Conservation (phyloP, 2,329 filamentous ascomycete species). For the Rugonectria rugulosa region DNA sequence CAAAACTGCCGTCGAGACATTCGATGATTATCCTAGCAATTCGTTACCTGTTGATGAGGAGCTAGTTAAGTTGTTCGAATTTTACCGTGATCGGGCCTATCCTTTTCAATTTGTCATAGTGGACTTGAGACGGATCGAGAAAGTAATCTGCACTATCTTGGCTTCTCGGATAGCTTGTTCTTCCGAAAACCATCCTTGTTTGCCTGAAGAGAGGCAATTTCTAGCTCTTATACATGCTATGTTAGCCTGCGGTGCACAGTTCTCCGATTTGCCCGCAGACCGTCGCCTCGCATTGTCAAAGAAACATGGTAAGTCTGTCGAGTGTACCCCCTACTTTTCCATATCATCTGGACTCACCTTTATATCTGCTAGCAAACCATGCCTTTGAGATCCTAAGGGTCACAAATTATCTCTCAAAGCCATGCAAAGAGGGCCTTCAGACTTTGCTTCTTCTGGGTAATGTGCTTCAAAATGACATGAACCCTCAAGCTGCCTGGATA, state of each 20-base stretch:
- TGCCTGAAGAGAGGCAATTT: conserved; percentile 1
- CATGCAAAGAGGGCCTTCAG: conserved; percentile 22
- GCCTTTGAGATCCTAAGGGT: conserved; percentile 18
- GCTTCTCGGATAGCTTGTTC: neutral
- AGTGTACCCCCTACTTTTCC: accelerated
- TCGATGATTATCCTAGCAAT: neutral
- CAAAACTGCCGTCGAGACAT: neutral
- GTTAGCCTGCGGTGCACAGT: conserved; percentile 29
- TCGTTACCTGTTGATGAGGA: conserved; percentile 13
- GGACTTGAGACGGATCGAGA: conserved; percentile 21
- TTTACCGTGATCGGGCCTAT: conserved; percentile 25
- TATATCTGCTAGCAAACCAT: neutral
- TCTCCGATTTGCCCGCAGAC: conserved; percentile 19
- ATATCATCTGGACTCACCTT: neutral
- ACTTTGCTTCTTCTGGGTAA: conserved; percentile 29
- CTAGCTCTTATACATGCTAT: conserved; percentile 31
- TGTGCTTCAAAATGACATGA: conserved; percentile 31
- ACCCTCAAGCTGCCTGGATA: conserved; percentile 30
- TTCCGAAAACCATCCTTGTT: neutral
- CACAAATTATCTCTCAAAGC: conserved; percentile 22
- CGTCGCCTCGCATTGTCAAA: conserved; percentile 9
- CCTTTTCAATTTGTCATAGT: conserved; percentile 22
- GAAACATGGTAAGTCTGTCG: conserved; percentile 9
- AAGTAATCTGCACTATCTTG: conserved; percentile 22
- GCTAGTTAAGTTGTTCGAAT: conserved; percentile 23